Evolutionary conservation across 495 filamentous ascomycete species (phyloP).

Genomic region (Halenospora varia): DNA sequence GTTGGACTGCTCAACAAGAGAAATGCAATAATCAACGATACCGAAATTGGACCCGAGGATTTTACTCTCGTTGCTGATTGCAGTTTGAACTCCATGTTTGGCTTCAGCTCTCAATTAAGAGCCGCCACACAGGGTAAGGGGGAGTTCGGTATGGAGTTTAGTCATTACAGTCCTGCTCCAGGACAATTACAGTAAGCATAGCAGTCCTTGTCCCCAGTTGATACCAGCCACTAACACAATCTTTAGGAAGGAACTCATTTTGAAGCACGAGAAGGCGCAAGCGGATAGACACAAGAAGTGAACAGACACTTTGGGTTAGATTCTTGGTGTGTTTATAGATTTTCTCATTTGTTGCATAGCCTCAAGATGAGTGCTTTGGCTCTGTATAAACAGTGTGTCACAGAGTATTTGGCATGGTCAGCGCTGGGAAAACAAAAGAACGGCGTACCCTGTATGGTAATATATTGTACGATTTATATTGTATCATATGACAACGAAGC

Average conservation of each 20-base stretch:
- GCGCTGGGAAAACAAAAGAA: constrained; percentile 1
- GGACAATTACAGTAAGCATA: constrained; percentile 85
- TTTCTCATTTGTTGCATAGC: constrained; percentile 2
- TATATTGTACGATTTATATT: constrained; percentile 11
- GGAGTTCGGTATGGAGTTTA: constrained; percentile 99
- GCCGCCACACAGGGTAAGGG: constrained; percentile 98
- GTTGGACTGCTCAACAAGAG: constrained; percentile 96
- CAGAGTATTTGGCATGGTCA: constrained; percentile 1
- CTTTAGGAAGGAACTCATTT: constrained; percentile 70
- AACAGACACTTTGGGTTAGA: not conserved
- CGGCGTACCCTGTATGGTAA: constrained; percentile 6
- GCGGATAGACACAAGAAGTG: constrained; percentile 28
- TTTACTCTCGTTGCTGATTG: constrained; percentile 94
- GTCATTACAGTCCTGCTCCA: constrained; percentile 84
- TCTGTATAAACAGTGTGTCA: constrained; percentile 10
- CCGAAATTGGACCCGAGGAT: constrained; percentile 90
- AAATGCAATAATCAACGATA: constrained; percentile 90
- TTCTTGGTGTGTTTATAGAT: constrained; percentile 17
- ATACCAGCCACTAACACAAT: constrained; percentile 13
- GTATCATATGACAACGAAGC: constrained; percentile 16
- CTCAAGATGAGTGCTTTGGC: not conserved
- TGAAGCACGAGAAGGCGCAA: constrained; percentile 79
- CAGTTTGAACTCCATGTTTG: constrained; percentile 94
- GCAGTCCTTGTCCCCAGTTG: constrained; percentile 15
- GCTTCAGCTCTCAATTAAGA: constrained; percentile 83